Evolutionary conservation across 2,329 filamentous ascomycete species (phyloP), one percentile per base, ranked within the genome.

Genomic region (Ophiocordyceps polyrhachis-furcata): DNA sequence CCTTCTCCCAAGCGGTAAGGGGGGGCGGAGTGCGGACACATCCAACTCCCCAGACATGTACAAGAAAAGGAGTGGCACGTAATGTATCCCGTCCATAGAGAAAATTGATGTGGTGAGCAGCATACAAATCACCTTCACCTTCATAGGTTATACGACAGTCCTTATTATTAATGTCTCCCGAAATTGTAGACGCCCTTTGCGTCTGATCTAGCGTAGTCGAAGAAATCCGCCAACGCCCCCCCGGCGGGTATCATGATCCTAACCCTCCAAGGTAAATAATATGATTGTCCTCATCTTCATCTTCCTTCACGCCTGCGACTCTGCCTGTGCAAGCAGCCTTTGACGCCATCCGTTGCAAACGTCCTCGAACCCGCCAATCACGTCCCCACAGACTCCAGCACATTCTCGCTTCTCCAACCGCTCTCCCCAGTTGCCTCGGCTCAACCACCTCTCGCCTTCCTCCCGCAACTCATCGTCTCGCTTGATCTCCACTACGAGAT

Each of bases 351-450:
- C 74, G 46, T 88, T 81, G 63, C 87, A 95, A 1, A 89, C 79
- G 57, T 87, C 81, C 61, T 95, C 89, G 56, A 98, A 96, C 0
- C 91, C 91, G 41, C 81, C 81, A 31, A 95, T 80, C 1, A 98
- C 88, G 48, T 93, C 86, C 5, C 79, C 73, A 61, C 91, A 96
- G 14, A 89, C 83, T 20, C 71, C 72, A 8, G 83, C 86, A 49
- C 87, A 93, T 60, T 93, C 87, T 45, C 89, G 74, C 45, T 77
- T 79, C 50, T 74, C 69, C 32, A 95, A 62, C 45, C 82, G 73
- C 52, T 81, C 77, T 43, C 87, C 76, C 88, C 89, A 95, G 53
- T 86, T 83, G 7, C 85, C 86, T 35, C 74, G 74, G 47, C 80
- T 76, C 42, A 98, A 74, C 78, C 86, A 94, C 45, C 76, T 67